Conservation (phyloP, 768 basidiomycete genomes). For the Lentinula lateritia region DNA sequence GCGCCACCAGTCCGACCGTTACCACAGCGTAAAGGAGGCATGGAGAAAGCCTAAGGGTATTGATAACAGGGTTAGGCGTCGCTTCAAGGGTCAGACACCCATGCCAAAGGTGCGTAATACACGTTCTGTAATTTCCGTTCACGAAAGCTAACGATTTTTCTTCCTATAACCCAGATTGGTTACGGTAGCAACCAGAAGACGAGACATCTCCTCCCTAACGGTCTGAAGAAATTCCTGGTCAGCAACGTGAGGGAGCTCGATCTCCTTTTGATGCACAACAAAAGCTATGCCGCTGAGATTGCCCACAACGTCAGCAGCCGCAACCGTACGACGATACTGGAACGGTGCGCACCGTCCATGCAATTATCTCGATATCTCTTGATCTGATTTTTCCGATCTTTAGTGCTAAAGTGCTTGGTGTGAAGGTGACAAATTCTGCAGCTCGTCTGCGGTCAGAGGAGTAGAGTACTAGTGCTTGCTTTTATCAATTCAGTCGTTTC, state of each 20-base stretch:
- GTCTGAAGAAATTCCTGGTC: constrained; percentile 93
- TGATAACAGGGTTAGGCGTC: constrained; percentile 93
- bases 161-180: constrained; percentile 39
- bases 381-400: constrained; percentile 5
- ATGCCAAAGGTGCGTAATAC: constrained; percentile 78
- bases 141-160: not conserved
- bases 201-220: constrained; percentile 92
- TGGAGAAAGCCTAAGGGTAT: constrained; percentile 99
- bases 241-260: constrained; percentile 92
- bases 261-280: constrained; percentile 97
- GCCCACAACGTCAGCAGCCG: constrained; percentile 95
- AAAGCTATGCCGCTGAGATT: constrained; percentile 91
- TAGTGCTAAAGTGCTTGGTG: constrained; percentile 79
- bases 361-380: not conserved
- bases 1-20: constrained; percentile 98
- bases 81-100: constrained; percentile 91
- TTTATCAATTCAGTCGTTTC: constrained; percentile 28
- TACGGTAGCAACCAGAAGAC: constrained; percentile 84
- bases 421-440: constrained; percentile 92
- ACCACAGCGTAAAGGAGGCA: constrained; percentile 93
- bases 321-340: constrained; percentile 87
- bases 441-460: constrained; percentile 96
- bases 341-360: constrained; percentile 48
- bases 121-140: not conserved
- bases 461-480: constrained; percentile 40